Base-by-base conservation (phyloP, 345 rosid species). In the Syzygium oleosum region DNA sequence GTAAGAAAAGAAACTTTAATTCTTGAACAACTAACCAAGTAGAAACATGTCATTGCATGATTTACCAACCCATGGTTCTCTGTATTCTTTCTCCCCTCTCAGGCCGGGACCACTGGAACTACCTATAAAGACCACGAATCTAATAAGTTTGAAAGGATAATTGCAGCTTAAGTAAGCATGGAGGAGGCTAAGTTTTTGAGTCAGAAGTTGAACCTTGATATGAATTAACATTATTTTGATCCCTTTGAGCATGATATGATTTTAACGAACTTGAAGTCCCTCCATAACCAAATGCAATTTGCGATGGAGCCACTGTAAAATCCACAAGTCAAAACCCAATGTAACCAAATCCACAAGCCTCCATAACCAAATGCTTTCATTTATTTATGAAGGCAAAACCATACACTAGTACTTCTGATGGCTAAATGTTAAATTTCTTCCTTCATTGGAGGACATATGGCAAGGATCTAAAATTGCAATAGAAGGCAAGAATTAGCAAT, bases 21-120 rank as follows among this genome's bases (percentile, higher is more conserved):
- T 56, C 85, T 25, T 38, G 31, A 65, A 85, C 23, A 78, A 43
- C 63, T 73, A 77, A 31, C 52, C 22, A 58, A 29, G 51, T 56
- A 86, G 22, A 78, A 41, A 46, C 23, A 11, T 17, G 43, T 14
- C 83, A 34, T 38, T 73, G 86, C 86, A 84, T 31, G 23, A 84
- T 51, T 85, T 58, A 88, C 97, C n/a, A 59, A 97, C 98, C 99
- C 99, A 97, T 88, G 98, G 98, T 89, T 97, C 99, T 85, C 89
- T 79, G 88, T 97, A 96, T 86, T 92, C 95, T 89, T 91, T 93
- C 88, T 92, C 93, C 89, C 61, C 89, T 52, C 91, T 89, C 15
- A 85, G 63, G 51, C 88, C 88, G 51, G 92, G 88, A 86, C 88
- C 84, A 90, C 84, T 54, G 84, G 90, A 23, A 56, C 86, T 25